Evolutionary conservation across 2,329 filamentous ascomycete species (phyloP).

Genomic region (Neonectria punicea): DNA sequence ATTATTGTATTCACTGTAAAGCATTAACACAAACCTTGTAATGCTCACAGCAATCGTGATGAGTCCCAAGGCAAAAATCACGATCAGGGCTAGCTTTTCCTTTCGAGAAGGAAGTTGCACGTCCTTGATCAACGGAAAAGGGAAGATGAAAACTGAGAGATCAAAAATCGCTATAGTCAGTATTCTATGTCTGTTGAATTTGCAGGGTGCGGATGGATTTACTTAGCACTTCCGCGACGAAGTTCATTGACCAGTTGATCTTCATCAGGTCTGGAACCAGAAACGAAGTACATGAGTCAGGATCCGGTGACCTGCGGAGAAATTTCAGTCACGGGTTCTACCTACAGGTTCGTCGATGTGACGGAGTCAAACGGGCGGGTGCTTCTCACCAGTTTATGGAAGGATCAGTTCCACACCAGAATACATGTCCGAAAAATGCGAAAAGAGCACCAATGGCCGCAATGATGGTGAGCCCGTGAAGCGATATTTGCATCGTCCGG

Average conservation of each 20-base stretch:
- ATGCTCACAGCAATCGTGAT: conserved; percentile 37
- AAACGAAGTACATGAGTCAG: conserved; percentile 23
- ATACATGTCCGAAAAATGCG: conserved; percentile 32
- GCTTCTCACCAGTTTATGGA: conserved; percentile 35
- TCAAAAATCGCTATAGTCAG: background rate
- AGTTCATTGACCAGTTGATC: conserved; percentile 37
- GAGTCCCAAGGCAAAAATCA: conserved; percentile 33
- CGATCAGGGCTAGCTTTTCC: conserved; percentile 32
- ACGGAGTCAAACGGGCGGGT: background rate
- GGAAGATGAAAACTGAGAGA: conserved; percentile 33
- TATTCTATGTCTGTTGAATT: background rate
- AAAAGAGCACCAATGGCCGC: conserved; percentile 24
- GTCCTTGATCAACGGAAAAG: conserved; percentile 32
- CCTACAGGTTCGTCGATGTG: background rate
- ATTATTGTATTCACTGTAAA: background rate
- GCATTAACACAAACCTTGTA: conserved; percentile 32
- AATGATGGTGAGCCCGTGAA: conserved; percentile 27
- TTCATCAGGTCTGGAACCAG: conserved; percentile 31
- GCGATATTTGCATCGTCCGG: conserved; percentile 24
- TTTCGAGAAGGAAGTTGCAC: conserved; percentile 26
- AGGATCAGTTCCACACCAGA: conserved; percentile 38
- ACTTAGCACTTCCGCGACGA: conserved; percentile 39
- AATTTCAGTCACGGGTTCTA: background rate
- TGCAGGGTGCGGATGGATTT: background rate
- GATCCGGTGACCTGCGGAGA: background rate